Conservation (phyloP, 2,329 filamentous ascomycete genomes). For the Apiospora marii region DNA sequence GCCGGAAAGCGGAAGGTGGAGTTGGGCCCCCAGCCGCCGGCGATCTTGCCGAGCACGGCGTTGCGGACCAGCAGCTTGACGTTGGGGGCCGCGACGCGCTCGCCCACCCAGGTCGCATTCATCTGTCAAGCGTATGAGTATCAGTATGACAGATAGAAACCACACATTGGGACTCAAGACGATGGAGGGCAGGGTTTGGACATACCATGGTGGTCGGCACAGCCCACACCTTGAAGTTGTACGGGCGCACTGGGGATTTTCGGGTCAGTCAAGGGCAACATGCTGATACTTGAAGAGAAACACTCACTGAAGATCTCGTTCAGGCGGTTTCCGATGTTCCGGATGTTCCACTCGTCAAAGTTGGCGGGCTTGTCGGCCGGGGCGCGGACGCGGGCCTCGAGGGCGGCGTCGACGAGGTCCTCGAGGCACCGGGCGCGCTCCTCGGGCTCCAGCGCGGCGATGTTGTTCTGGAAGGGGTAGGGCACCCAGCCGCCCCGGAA, state of each 20-base stretch:
- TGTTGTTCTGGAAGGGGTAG: slow-evolving; percentile 99
- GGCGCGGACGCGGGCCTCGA: slow-evolving; percentile 79
- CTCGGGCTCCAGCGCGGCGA: slow-evolving; percentile 96
- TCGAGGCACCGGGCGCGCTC: slow-evolving; percentile 95
- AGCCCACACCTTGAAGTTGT: slow-evolving; percentile 99
- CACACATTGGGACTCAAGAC: background rate
- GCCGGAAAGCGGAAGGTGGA: slow-evolving; percentile 98
- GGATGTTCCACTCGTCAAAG: slow-evolving; percentile 98
- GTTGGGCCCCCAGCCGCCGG: slow-evolving; percentile 97
- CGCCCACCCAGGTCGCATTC: slow-evolving; percentile 98
- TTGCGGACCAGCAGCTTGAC: slow-evolving; percentile 94
- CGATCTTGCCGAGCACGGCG: slow-evolving; percentile 93
- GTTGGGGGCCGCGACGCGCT: slow-evolving; percentile 96
- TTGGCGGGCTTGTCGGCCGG: slow-evolving; percentile 89
- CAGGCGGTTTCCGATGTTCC: slow-evolving; percentile 87
- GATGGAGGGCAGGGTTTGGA: background rate
- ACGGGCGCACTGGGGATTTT: slow-evolving; percentile 74
- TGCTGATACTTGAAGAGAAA: too few species aligned
- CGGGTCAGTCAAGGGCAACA: background rate
- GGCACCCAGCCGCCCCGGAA: slow-evolving; percentile 97
- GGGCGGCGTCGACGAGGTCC: slow-evolving; percentile 91
- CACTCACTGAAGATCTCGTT: slow-evolving; percentile 81
- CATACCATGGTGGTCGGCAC: slow-evolving; percentile 94
- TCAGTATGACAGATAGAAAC: background rate
- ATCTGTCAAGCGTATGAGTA: slow-evolving; percentile 65